Evolutionary conservation across 352 stramenopile genomes (phyloP), one percentile per base, ranked within the genome.

Genomic region (Thalassiosira livingstoniorum): DNA sequence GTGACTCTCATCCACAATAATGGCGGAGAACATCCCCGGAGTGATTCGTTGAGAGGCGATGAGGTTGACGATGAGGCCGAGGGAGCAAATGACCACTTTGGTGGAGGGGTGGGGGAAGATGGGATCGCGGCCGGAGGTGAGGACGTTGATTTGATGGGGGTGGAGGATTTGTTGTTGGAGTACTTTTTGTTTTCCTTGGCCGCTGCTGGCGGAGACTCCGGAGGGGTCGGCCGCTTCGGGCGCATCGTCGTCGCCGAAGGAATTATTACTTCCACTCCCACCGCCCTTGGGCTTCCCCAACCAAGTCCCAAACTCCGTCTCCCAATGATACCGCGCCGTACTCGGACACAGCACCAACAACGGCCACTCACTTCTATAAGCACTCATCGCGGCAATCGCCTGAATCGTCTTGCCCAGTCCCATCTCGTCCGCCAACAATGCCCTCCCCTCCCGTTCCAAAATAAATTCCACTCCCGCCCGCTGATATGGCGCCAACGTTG

Each of bases 251-350:
- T 58, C 54, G 43, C 53, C 75, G 35, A 65, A 21, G 23, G 66
- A 39, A 1, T n/a, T n/a, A 2, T 27, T 2, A 31, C 53, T 58
- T 34, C 39, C 18, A 27, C 55, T 13, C 25, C 61, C n/a, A 53
- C 15, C 15, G 47, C 23, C 23, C 21, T 39, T 37, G 62, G 18
- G 3, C 72, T 47, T n/a, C 31, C 86, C 88, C 27, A 95, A 62
- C 91, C 91, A 94, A 54, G 90, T 71, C 15, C 83, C 74, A 65
- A 97, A 91, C 73, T 97, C 95, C 32, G 80, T 82, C 63, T 93
- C 83, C 95, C 95, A 97, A 67, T 97, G 92, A 81, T 93, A 94
- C n/a, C 92, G 65, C 0, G 95, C 92, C 60, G 81, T 91, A 35
- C 90, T 94, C 0, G 95, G 95, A 73, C 84, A 92, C 43, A 97